Conservation (phyloP, 257 asterid species). For the Scutellaria galericulata region DNA sequence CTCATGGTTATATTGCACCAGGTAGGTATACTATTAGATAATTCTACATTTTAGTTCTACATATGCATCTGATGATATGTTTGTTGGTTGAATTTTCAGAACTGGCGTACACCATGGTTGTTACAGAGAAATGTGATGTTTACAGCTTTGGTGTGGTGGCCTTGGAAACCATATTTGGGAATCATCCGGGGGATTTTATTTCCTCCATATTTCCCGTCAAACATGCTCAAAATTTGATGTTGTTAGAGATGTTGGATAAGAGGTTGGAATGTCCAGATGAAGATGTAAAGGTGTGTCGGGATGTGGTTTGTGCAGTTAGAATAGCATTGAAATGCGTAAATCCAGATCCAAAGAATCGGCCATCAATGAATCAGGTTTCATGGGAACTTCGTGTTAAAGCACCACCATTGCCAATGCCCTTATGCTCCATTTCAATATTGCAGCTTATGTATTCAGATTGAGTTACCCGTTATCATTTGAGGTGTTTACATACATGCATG, state of each 20-base stretch:
- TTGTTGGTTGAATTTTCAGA: too few species aligned
- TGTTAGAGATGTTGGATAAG: background rate
- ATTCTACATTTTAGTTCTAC: too few species aligned
- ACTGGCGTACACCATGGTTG: too few species aligned
- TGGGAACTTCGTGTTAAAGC: background rate
- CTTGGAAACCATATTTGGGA: slow-evolving; percentile 33
- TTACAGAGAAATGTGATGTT: slow-evolving; percentile 27
- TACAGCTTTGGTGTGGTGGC: slow-evolving; percentile 35
- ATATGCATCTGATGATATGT: too few species aligned
- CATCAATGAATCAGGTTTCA: background rate
- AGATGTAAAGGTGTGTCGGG: background rate
- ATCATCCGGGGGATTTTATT: slow-evolving; percentile 27
- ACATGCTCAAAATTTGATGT: background rate
- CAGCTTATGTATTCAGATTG: slow-evolving; percentile 6
- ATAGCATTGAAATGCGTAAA: slow-evolving; percentile 2
- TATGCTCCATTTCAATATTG: background rate
- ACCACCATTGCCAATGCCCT: background rate
- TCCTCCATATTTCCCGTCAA: too few species aligned
- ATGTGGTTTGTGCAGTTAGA: background rate
- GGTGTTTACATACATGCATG: too few species aligned
- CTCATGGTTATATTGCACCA: too few species aligned
- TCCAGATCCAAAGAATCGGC: background rate
- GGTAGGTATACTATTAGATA: too few species aligned
- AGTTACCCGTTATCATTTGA: background rate
- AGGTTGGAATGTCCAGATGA: background rate